Base-by-base conservation (phyloP, 208 protist species). In the Novymonas esmeraldas region DNA sequence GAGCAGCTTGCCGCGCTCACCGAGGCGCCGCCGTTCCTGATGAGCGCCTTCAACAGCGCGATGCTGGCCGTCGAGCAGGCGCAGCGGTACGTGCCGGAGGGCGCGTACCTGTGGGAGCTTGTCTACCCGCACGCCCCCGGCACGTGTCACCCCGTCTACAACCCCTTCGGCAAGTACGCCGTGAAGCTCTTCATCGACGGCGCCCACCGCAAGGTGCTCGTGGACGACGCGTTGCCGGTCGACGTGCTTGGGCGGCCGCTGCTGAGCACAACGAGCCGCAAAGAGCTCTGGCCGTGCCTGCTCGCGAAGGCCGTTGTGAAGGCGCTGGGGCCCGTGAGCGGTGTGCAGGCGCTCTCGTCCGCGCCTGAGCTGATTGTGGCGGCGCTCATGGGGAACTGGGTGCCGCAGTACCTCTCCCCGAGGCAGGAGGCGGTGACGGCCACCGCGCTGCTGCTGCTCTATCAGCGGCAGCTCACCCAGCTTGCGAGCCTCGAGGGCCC, bases 171-270 rank as follows among this genome's bases (percentile, higher is more conserved):
- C 24, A 96, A 96, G 74, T 97, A 97, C 65, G 80, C 74, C 14
- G 93, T 97, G 66, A 92, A 90, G 74, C 79, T 97, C 14, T 97
- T 91, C 57, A 70, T 96, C 55, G 80, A 92, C 24, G 93, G 93
- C 5, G 79, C 82, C 14, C 96, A 84, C 64, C 83, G 93, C 61
- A 89, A 88, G 60, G 85, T 97, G 9, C 20, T 85, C 6, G 88
- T 97, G 20, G 91, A 97, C 63, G 93, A 97, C 61, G 73, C 74
- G 31, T 78, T 97, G 44, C 90, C 91, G 16, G 87, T 93, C 11
- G 91, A 96, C 73, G 79, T 79, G 31, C 79, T 95, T 0, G 91
- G 88, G 20, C 74, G 88, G 2, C 78, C 89, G 29, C 79, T 96
- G 59, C 73, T 96, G 18, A 87, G 76, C 16, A 73, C 91, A 16